Base-by-base conservation (phyloP, 768 basidiomycete genomes). In the Tylopilus sp. region DNA sequence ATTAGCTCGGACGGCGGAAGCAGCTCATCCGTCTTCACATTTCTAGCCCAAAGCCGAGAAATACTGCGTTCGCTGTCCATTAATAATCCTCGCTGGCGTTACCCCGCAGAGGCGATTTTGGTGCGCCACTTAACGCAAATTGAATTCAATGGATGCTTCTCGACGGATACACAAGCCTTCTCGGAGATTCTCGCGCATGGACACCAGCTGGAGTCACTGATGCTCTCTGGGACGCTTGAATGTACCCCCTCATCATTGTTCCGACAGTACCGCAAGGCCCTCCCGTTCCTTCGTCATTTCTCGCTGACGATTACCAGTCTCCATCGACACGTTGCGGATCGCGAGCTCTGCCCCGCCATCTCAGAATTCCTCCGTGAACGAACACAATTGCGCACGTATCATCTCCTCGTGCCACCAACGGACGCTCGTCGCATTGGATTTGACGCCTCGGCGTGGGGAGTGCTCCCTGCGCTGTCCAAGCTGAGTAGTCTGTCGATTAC, bases 361-460 rank as follows among this genome's bases (percentile, higher is more conserved):
- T 76, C 82, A 6, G 85, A 83, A 28, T 87, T 88, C 63, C 69
- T 89, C 30, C 78, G 83, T 14, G 81, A 78, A 9, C 73, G 84
- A 40, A 67, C 66, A 21, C 68, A 78, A 36, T 68, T 89, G 36
- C 72, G 71, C n/a, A 78, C 78, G 0, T 75, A 87, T 24, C 72
- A 76, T 40, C 72, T 88, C 1, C 73, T 78, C 12, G 76, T 76
- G 2, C 69, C 75, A 5, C 62, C 63, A 7, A 63, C 64, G 16
- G 78, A 80, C 45, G 78, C 80, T 57, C 73, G 72, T 55, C 72
- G 76, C 8, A 74, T 84, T 11, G 87, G 87, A 25, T 87, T 85
- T 57, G 83, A 87, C 56, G 83, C 86, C 0, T 78, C 82, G 1
- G 74, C 82, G 8, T 88, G 85, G 86, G 86, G 86, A 11, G 81